Conservation (phyloP, 768 basidiomycete species). For the Xerocomellus dryophilus region DNA sequence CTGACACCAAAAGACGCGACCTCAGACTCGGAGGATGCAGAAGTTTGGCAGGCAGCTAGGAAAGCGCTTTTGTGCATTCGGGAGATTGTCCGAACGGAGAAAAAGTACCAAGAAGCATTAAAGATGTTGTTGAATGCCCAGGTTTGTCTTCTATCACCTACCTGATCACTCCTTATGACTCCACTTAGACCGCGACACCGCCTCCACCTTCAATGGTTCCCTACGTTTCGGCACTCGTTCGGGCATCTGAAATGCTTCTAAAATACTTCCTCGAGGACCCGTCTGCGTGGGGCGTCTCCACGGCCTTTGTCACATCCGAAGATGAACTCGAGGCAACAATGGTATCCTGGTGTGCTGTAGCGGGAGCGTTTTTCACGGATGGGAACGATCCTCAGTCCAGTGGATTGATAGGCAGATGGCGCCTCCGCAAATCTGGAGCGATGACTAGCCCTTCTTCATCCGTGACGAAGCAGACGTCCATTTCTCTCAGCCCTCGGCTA, state of each 20-base stretch:
- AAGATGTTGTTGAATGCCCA: constrained; percentile 36
- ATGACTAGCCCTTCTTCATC: constrained; percentile 3
- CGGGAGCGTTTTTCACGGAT: constrained; percentile 38
- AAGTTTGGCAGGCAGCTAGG: constrained; percentile 37
- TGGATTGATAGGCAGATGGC: constrained; percentile 21
- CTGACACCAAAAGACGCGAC: not conserved
- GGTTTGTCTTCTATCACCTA: constrained; percentile 21
- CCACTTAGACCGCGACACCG: constrained; percentile 35
- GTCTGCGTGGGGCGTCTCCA: constrained; percentile 61
- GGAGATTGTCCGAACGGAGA: constrained; percentile 49
- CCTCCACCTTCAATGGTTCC: constrained; percentile 52
- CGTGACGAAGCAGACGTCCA: constrained; percentile 6
- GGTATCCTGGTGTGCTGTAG: constrained; percentile 46
- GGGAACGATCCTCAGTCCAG: constrained; percentile 9
- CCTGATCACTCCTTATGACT: not conserved
- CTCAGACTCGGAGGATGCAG: constrained; percentile 23
- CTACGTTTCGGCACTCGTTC: constrained; percentile 50
- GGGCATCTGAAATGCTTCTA: constrained; percentile 50
- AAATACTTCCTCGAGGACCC: constrained; percentile 56
- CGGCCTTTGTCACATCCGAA: constrained; percentile 54
- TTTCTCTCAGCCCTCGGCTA: constrained; percentile 5
- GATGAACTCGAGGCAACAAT: constrained; percentile 54
- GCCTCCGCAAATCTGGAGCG: constrained; percentile 19
- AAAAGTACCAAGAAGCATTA: constrained; percentile 40
- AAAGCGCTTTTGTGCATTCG: constrained; percentile 44